Conservation (phyloP, 2,329 filamentous ascomycete species). For the Drechslerella coelobrocha region DNA sequence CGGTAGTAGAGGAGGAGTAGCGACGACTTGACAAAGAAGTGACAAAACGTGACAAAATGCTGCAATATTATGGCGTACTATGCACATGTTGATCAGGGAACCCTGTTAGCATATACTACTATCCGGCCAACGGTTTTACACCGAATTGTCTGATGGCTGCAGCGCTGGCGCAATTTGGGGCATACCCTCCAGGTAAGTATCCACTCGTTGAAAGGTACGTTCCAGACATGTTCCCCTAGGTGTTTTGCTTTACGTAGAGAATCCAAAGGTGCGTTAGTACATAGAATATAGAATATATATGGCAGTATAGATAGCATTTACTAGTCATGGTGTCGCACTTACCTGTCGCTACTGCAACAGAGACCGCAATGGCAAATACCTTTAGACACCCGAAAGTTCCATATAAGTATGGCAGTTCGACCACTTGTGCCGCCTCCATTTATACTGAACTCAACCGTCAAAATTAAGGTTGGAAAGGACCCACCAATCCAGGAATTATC, state of each 20-base stretch:
- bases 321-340: not conserved
- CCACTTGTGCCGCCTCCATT: not conserved
- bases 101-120: not conserved
- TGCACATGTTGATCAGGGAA: not conserved
- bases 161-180: too few species aligned
- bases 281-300: not conserved
- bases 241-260: constrained; percentile 3
- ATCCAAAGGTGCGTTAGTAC: not conserved
- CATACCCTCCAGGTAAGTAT: constrained; percentile 22
- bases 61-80: constrained; percentile 27
- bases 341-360: constrained; percentile 17
- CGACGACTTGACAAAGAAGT: constrained; percentile 44
- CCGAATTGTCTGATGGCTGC: too few species aligned
- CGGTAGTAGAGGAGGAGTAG: constrained; percentile 40
- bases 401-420: not conserved
- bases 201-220: constrained; percentile 19
- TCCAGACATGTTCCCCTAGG: constrained; percentile 31
- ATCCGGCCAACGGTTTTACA: too few species aligned
- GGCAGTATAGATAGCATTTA: not conserved
- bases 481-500: constrained; percentile 32
- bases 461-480: not conserved
- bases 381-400: too few species aligned
- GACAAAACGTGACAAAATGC: constrained; percentile 34
- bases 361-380: constrained; percentile 17
- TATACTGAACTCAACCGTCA: not conserved